Base-by-base conservation (phyloP, 179 eudicot species). In the Vitellaria paradoxa region DNA sequence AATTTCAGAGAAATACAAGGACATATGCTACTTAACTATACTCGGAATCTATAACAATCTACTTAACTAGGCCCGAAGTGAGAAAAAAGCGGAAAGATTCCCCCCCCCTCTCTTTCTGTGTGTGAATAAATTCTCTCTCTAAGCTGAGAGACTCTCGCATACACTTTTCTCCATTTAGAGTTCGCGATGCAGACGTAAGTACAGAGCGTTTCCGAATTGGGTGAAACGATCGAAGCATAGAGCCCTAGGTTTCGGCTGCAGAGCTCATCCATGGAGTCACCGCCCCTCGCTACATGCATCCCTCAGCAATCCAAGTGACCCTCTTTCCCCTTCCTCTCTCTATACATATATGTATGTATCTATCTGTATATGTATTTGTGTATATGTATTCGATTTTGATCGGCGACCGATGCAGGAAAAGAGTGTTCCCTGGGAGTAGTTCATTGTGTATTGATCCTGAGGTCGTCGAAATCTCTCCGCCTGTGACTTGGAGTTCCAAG, bases 391-490 rank as follows among this genome's bases (percentile, higher is more conserved):
- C 46, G 75, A 62, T 53, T 65, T 11, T 37, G 56, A 62, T 75
- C 64, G 78, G 7, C 9, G 10, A 62, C 69, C 55, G 71, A n/a
- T 59, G 40, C 71, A 89, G 91, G 84, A 87, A 88, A 76, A 83
- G 91, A 76, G 85, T 87, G 77, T 87, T 86, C 77, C 76, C 81
- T 6, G 90, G 86, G 46, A 81, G 84, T n/a, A 80, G 83, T 82
- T 81, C 92, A 9, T 55, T 86, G 79, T 81, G 59, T 69, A 80
- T 85, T 68, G 89, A 87, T 9, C 78, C 74, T 23, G 90, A 86
- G 49, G 87, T 85, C 14, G 78, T 85, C 53, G 91, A 88, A 72
- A 81, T 88, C 61, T 50, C 90, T 65, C 86, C 86, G 56, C 93
- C 90, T 23, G 9, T 68, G 77, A 30, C 75, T 73, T 70, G 73